A percentile compares a stretch with the other conserved stretches of the same genome.
These are phyloP conservation scores for Scedosporium boydii DNA, from an alignment of 2,329 filamentous ascomycete species.

Conservation along the genomic window DNA sequence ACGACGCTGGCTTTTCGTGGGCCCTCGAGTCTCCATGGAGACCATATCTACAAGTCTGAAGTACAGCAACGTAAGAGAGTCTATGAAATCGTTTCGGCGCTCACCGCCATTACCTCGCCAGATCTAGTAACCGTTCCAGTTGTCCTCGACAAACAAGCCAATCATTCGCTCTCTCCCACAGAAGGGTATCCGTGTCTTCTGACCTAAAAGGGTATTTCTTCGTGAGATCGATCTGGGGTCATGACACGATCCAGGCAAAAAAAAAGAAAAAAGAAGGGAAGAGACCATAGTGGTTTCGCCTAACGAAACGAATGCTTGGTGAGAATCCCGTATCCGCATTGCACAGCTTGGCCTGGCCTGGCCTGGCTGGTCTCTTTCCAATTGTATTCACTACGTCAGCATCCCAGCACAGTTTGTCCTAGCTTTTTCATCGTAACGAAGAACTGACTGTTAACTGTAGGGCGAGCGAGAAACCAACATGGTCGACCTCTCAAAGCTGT, in stretches of 20 bases:
- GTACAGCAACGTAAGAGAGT: background rate
- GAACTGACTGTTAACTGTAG: background rate
- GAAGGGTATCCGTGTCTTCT: background rate
- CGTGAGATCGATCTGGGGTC: background rate
- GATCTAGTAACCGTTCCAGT: conserved; percentile 1
- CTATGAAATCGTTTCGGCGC: background rate
- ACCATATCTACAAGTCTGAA: background rate
- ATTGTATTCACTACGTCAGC: background rate
- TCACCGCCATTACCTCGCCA: conserved; percentile 5
- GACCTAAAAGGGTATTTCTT: background rate
- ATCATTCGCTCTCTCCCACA: background rate
- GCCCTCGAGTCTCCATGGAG: background rate
- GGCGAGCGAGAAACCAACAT: background rate
- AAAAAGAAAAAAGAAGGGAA: background rate
- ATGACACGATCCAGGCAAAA: background rate
- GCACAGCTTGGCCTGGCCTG: no score
- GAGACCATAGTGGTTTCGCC: background rate
- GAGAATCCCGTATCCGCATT: background rate
- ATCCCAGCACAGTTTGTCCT: background rate
- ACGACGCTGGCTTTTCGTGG: no score
- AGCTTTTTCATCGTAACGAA: background rate
- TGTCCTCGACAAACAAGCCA: background rate
- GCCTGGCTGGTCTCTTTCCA: background rate
- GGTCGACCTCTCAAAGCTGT: background rate
- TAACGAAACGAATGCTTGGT: background rate